Percentiles rank a stretch among this genome's conserved stretches.
Conservation (phyloP, 768 basidiomycete species). For the Boletales sp. region DNA sequence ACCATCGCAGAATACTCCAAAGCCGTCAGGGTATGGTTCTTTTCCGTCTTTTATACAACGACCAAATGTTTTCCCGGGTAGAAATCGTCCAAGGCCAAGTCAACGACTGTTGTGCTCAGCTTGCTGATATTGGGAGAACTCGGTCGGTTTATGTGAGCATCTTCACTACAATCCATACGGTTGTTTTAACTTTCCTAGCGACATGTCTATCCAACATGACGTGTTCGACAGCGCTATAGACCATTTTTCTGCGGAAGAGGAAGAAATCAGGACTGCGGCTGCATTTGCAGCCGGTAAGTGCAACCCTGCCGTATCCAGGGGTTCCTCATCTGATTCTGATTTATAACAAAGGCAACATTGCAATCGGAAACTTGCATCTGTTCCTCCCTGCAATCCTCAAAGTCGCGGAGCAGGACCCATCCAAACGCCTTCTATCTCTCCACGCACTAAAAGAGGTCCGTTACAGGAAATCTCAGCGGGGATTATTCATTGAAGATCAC, state of each 20-base stretch:
- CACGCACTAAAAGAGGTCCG: conserved; percentile 90
- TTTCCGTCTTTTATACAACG: background rate
- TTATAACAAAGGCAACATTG: conserved; percentile 73
- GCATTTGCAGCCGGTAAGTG: conserved; percentile 85
- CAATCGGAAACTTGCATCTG: conserved; percentile 85
- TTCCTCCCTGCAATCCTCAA: conserved; percentile 86
- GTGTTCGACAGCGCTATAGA: conserved; percentile 73
- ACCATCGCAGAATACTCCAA: conserved; percentile 85
- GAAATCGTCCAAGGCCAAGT: conserved; percentile 58
- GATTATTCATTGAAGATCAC: background rate
- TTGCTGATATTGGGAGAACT: conserved; percentile 90
- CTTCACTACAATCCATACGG: too few species aligned
- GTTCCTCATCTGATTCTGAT: background rate
- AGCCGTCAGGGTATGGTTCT: conserved; percentile 58
- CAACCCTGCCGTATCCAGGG: background rate
- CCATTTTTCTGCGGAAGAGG: conserved; percentile 72
- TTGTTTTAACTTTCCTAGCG: conserved; percentile 43
- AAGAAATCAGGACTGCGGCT: conserved; percentile 86
- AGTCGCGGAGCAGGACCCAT: conserved; percentile 67
- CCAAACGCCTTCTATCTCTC: conserved; percentile 79
- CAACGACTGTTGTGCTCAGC: conserved; percentile 72
- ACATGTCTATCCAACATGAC: conserved; percentile 79
- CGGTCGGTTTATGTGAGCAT: conserved; percentile 76
- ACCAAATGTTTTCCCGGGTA: conserved; percentile 18
- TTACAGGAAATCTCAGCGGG: background rate